These are phyloP conservation scores for Vitis hybrid DNA, from an alignment of 177 flowering plant genomes.

Conservation along the genomic window DNA sequence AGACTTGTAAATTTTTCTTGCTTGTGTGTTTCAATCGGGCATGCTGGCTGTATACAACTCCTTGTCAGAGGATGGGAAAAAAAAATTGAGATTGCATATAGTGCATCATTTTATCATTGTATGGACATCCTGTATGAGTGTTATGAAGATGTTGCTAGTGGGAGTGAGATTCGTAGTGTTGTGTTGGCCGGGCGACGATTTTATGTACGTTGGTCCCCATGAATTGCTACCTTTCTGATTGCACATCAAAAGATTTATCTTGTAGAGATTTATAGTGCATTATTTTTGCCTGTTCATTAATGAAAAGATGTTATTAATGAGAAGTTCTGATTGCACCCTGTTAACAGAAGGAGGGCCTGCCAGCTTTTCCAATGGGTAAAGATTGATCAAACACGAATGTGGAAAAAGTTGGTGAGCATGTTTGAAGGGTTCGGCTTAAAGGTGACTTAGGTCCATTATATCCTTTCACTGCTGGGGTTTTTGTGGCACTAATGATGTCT, in stretches of 20 bases:
- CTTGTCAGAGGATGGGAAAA: conserved; percentile 68
- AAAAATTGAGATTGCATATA: conserved; percentile 79
- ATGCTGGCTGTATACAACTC: conserved; percentile 86
- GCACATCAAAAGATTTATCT: not conserved
- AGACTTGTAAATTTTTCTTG: not conserved
- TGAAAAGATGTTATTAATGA: too few relatives aligned
- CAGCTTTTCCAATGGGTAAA: conserved; percentile 96
- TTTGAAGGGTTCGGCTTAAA: conserved; percentile 64
- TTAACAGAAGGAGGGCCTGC: conserved; percentile 79
- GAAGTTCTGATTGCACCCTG: too few relatives aligned
- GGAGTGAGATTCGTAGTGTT: conserved; percentile 91
- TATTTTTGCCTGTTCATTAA: too few relatives aligned
- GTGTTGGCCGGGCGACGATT: conserved; percentile 95
- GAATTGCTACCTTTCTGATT: not conserved
- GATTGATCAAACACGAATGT: conserved; percentile 94
- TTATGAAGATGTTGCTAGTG: conserved; percentile 91
- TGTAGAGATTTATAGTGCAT: too few relatives aligned
- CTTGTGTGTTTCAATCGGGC: conserved; percentile 45
- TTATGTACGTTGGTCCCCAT: conserved; percentile 47
- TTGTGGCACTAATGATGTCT: conserved; percentile 95
- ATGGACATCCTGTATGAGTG: conserved; percentile 94
- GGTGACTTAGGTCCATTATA: conserved; percentile 87
- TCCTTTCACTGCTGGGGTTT: conserved; percentile 97
- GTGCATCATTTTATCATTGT: conserved; percentile 92
- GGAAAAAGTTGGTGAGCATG: conserved; percentile 91